Base-by-base conservation (phyloP, 768 basidiomycete species). In the Lanmaoa pseudosensibilis region DNA sequence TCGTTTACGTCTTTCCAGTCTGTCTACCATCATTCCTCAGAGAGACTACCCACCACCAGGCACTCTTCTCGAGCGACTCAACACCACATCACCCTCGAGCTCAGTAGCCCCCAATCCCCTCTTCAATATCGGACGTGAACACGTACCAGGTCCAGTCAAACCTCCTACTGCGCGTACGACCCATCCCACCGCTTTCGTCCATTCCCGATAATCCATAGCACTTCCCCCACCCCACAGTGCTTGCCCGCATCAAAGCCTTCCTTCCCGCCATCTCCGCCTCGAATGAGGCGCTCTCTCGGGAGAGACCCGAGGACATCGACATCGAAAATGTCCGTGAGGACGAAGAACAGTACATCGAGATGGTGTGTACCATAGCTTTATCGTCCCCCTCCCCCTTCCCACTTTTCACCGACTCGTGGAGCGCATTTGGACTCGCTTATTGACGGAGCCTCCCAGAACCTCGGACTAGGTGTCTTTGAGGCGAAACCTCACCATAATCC, bases 241-340 rank as follows among this genome's bases (percentile, higher is more conserved):
- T 91, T 7, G 76, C 82, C 11, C 82, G 87, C 18, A 76, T 89
- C 4, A 81, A 83, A 66, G 79, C 82, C 0, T 90, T 90, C 65
- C 78, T 90, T 6, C 87, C 87, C 3, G 75, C 82, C 60, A 73
- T 90, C 18, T 80, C 84, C 46, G 85, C 83, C 13, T 85, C 87
- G 3, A 90, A 88, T 61, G 77, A 76, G 2, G 68, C 78, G 2
- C 77, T 90, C 18, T 63, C 76, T 4, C 74, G 77, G 38, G 67
- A 70, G 39, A 78, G 85, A 56, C 86, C 84, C 1, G 65, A 68
- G 18, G 85, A 83, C 61, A 73, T 90, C n/a, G 83, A 90, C 63
- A 88, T 91, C 39, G 89, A 91, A 68, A 77, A 85, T 54, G 61
- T 90, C 23, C 71, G 74, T 8, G 75, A 73, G 21, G 73, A 73